These are phyloP conservation scores for Mycosphaerella sp. DNA, from an alignment of 2,329 filamentous ascomycete genomes.

Conservation along the genomic window DNA sequence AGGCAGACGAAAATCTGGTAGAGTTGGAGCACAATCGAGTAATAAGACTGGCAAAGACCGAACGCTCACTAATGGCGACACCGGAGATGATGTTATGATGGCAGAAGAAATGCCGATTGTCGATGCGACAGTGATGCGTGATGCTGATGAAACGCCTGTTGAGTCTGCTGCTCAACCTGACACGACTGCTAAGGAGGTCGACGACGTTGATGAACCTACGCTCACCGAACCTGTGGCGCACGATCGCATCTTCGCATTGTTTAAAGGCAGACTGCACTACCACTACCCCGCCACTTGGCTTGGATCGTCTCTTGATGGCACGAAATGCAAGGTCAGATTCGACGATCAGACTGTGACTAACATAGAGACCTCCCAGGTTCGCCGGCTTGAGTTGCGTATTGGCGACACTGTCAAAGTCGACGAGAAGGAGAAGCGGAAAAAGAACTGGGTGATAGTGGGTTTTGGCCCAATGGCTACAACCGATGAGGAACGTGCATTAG, in stretches of 20 bases:
- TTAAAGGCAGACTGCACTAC: conserved; percentile 46
- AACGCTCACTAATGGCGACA: not conserved
- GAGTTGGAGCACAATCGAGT: not conserved
- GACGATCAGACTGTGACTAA: conserved; percentile 43
- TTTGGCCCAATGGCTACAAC: conserved; percentile 35
- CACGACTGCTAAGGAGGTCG: not conserved
- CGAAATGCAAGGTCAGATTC: conserved; percentile 43
- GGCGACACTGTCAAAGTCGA: conserved; percentile 46
- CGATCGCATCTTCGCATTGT: conserved; percentile 53
- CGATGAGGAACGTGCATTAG: conserved; percentile 30
- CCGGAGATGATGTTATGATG: not conserved
- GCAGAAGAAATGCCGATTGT: not conserved
- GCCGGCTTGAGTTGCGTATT: conserved; percentile 38
- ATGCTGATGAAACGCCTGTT: conserved; percentile 4
- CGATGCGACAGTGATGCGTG: not conserved
- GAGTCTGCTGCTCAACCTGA: not conserved
- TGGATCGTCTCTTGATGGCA: conserved; percentile 38
- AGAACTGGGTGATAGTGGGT: conserved; percentile 40
- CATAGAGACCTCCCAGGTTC: conserved; percentile 37
- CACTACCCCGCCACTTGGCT: conserved; percentile 57
- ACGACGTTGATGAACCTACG: not conserved
- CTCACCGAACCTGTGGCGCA: conserved; percentile 26
- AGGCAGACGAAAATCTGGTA: conserved; percentile 14
- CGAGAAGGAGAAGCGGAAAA: conserved; percentile 38
- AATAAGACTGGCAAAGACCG: conserved; percentile 1